phyloP scores from a whole-genome alignment of 192 early-diverging fungal species.

The Bifiguratus adelaidae region DNA sequence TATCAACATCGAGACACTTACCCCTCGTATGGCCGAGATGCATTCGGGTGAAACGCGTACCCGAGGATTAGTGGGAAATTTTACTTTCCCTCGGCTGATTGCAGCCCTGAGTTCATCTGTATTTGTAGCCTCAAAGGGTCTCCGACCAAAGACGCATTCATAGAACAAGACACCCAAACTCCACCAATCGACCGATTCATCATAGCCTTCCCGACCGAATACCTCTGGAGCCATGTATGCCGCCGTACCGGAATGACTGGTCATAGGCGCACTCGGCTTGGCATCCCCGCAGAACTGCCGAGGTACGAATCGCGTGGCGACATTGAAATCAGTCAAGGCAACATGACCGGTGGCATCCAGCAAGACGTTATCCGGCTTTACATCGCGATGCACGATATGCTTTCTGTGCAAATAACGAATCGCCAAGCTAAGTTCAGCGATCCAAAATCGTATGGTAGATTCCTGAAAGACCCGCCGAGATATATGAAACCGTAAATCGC shows the following conservation, averaged over 20 bases:
- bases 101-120: constrained; percentile 43
- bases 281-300: too few relatives aligned
- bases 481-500: constrained; percentile 76
- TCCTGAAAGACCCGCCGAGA: constrained; percentile 63
- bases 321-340: constrained; percentile 93
- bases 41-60: constrained; percentile 52
- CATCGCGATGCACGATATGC: constrained; percentile 82
- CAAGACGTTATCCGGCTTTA: constrained; percentile 91
- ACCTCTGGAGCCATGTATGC: constrained; percentile 88
- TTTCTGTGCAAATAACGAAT: constrained; percentile 74
- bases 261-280: constrained; percentile 56
- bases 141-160: constrained; percentile 72
- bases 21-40: constrained; percentile 57
- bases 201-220: constrained; percentile 60
- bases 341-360: constrained; percentile 74
- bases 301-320: constrained; percentile 62
- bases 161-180: constrained; percentile 82
- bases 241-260: constrained; percentile 78
- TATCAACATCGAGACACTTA: constrained; percentile 14
- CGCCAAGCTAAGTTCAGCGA: constrained; percentile 80
- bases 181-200: constrained; percentile 90
- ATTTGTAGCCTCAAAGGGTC: constrained; percentile 53
- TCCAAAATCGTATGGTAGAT: constrained; percentile 70
- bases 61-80: constrained; percentile 40
- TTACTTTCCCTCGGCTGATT: constrained; percentile 43